Percentiles rank a stretch among this genome's conserved stretches.
Conservation (phyloP, 805 yeast genomes). For the Lachancea sp. region DNA sequence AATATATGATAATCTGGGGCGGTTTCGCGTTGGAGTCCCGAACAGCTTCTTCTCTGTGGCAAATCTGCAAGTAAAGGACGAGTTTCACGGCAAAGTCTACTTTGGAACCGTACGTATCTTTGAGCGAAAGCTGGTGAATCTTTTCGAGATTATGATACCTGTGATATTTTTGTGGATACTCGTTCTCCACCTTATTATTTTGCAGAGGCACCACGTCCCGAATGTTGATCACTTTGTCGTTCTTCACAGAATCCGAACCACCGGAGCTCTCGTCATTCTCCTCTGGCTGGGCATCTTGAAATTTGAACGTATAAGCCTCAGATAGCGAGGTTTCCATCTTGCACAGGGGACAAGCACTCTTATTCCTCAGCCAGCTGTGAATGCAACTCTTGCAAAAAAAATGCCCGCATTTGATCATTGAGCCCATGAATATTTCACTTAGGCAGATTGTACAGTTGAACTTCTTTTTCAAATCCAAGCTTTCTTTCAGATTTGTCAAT, state of each 20-base stretch:
- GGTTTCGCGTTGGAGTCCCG: slow-evolving; percentile 26
- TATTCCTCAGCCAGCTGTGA: slow-evolving; percentile 58
- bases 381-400: slow-evolving; percentile 81
- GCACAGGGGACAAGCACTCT: slow-evolving; percentile 74
- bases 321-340: slow-evolving; percentile 43
- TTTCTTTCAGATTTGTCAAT: slow-evolving; percentile 29
- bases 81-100: slow-evolving; percentile 77
- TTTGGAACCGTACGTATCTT: slow-evolving; percentile 70
- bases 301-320: slow-evolving; percentile 67
- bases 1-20: slow-evolving; percentile 79
- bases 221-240: not conserved
- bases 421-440: slow-evolving; percentile 61
- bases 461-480: slow-evolving; percentile 28
- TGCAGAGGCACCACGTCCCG: not conserved
- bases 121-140: slow-evolving; percentile 40
- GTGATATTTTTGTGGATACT: slow-evolving; percentile 14
- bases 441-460: slow-evolving; percentile 73
- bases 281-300: slow-evolving; percentile 18
- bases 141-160: slow-evolving; percentile 34
- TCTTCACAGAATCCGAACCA: not conserved
- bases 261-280: slow-evolving; percentile 9
- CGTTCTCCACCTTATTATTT: not conserved
- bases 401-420: slow-evolving; percentile 88
- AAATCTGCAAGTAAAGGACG: slow-evolving; percentile 52
- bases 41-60: slow-evolving; percentile 36